Conservation (phyloP, 345 rosid genomes). For the Moricandia moricandioides region DNA sequence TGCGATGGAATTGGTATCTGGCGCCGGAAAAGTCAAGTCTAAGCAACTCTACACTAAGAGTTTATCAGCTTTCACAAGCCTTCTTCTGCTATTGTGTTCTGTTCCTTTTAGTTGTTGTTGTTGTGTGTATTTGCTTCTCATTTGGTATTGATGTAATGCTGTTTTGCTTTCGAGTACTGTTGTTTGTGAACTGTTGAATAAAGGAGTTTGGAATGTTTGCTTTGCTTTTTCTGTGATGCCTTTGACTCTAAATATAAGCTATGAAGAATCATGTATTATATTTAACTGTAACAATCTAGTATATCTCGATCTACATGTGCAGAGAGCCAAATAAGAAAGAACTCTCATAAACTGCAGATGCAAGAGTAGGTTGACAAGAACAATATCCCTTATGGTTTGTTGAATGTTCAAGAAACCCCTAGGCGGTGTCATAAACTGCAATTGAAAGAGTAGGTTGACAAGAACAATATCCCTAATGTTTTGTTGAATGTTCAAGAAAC, state of each 20-base stretch:
- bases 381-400: neutral
- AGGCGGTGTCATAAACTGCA: neutral
- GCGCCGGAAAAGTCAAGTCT: neutral
- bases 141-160: neutral
- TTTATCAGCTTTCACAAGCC: neutral
- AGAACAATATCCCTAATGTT: neutral
- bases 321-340: neutral
- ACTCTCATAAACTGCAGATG: neutral
- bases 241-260: no score
- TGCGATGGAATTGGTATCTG: conserved; percentile 33
- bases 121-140: neutral
- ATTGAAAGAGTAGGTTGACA: neutral
- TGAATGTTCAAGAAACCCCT: no score
- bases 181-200: conserved; percentile 27
- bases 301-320: neutral
- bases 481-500: no score
- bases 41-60: neutral
- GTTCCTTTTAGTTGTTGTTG: neutral
- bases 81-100: neutral
- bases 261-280: neutral
- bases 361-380: neutral
- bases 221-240: neutral
- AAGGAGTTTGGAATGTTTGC: conserved; percentile 10
- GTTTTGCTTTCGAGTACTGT: conserved; percentile 19
- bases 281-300: neutral